A percentile compares a stretch with the other conserved stretches of the same genome.
phyloP scores from a whole-genome alignment of 208 protist species.

The Naegleria lovaniensis region DNA sequence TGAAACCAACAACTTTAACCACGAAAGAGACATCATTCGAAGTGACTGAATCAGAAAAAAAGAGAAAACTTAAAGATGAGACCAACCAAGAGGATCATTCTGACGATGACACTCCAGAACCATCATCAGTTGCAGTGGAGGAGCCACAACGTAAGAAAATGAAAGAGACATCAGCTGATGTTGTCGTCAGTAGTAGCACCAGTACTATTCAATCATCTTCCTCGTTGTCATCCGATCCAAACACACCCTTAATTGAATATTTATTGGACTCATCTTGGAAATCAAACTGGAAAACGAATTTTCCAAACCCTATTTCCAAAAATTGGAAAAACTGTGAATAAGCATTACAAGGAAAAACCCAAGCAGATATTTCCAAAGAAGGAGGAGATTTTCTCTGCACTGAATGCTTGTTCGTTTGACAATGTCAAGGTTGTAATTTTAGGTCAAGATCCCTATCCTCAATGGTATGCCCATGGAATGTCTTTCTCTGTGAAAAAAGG shows the following conservation, averaged over 20 bases:
- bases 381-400: slow-evolving; percentile 72
- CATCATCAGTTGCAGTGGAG: not conserved
- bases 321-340: slow-evolving; percentile 11
- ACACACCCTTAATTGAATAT: not conserved
- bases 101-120: too few relatives aligned
- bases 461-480: slow-evolving; percentile 88
- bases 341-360: slow-evolving; percentile 35
- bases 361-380: slow-evolving; percentile 62
- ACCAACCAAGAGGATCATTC: too few relatives aligned
- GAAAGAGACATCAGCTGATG: too few relatives aligned
- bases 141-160: too few relatives aligned
- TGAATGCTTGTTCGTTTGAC: slow-evolving; percentile 77
- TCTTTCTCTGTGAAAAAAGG: slow-evolving; percentile 87
- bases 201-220: too few relatives aligned
- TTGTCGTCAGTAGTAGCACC: too few relatives aligned
- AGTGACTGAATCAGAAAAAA: not conserved
- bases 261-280: not conserved
- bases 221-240: not conserved
- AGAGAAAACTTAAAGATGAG: not conserved
- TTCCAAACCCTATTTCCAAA: slow-evolving; percentile 27
- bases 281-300: not conserved
- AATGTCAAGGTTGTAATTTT: slow-evolving; percentile 85
- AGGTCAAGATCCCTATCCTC: slow-evolving; percentile 91
- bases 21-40: too few relatives aligned
- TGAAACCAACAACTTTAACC: not conserved